phyloP scores from a whole-genome alignment of 768 basidiomycete species.

The Podaxis sp. region DNA sequence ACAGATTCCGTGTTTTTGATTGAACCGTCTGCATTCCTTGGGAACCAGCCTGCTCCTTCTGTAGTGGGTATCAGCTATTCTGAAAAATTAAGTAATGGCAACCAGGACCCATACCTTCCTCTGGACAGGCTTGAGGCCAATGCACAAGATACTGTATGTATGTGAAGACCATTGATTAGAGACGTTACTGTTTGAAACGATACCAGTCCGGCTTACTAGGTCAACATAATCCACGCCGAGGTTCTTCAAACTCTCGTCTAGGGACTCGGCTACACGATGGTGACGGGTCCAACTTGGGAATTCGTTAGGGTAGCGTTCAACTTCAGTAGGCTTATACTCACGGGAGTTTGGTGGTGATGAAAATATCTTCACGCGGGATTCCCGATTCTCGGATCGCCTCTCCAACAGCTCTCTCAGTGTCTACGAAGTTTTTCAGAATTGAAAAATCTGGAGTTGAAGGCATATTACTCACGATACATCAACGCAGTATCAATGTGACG shows the following conservation, averaged over 20 bases:
- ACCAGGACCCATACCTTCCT: constrained; percentile 25
- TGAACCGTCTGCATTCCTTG: constrained; percentile 32
- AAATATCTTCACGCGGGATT: constrained; percentile 46
- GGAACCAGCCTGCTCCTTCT: constrained; percentile 16
- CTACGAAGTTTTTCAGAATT: neutral
- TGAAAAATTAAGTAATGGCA: neutral
- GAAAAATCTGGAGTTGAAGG: neutral
- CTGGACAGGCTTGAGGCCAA: constrained; percentile 42
- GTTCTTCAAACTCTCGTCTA: constrained; percentile 39
- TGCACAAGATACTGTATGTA: constrained; percentile 43
- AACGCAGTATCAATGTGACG: constrained; percentile 43
- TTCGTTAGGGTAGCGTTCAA: constrained; percentile 21
- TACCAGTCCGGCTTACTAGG: constrained; percentile 21
- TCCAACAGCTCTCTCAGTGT: constrained; percentile 44
- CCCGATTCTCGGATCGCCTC: constrained; percentile 45
- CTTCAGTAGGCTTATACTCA: constrained; percentile 19
- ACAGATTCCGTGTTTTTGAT: constrained; percentile 29
- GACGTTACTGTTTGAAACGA: neutral
- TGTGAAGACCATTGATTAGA: neutral
- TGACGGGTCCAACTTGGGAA: constrained; percentile 31
- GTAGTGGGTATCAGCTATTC: neutral
- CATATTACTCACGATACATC: constrained; percentile 26
- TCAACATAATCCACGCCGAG: constrained; percentile 49
- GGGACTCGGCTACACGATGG: constrained; percentile 34
- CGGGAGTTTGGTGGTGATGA: constrained; percentile 50